Base-by-base conservation (phyloP, 805 yeast species). In the Saccharomycopsis selenospora region DNA sequence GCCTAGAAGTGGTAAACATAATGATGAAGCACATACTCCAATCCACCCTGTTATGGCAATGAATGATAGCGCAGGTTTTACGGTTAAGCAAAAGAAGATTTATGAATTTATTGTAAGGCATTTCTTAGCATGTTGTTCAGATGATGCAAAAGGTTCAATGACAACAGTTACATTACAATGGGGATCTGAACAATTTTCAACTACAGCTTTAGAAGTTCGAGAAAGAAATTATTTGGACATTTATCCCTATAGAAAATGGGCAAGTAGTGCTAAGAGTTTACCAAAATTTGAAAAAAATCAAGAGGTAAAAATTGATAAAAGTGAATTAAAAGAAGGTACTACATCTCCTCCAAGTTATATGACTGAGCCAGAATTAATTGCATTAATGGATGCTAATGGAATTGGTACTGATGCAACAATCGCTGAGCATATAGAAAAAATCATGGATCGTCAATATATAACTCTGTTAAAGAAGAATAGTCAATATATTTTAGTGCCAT, bases 391-490 rank as follows among this genome's bases (percentile, higher is more conserved):
- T 67, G 85, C 80, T 8, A 93, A 93, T 63, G 98, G 98, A 0
- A 93, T 93, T 41, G 99, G 99, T 2, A 93, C 99, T 0, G 99
- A 93, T 68, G 99, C 99, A 0, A 93, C 99, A 0, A 95, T 93
- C 65, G 99, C 98, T 0, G 99, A 93, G 40, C 99, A 93, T 64
- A 93, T 93, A 33, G 89, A 85, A 50, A 90, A 85, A 60, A 80
- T 93, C 40, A 66, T 75, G 25, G 63, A 64, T 8, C 66, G 99
- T 46, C 78, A 79, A 17, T 95, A 90, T 58, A 76, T 86, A 3
- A 66, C 64, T 14, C 79, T 70, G 42, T 68, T 71, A 7, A 69
- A 65, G 51, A 55, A 55, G 5, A 66, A 65, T 3, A 66, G 66
- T 40, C 67, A 68, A 22, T 66, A 66, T 1, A 68, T 70, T 44